Conservation (phyloP, 1,284 basidiomycete genomes). For the Puccinia coronata region DNA sequence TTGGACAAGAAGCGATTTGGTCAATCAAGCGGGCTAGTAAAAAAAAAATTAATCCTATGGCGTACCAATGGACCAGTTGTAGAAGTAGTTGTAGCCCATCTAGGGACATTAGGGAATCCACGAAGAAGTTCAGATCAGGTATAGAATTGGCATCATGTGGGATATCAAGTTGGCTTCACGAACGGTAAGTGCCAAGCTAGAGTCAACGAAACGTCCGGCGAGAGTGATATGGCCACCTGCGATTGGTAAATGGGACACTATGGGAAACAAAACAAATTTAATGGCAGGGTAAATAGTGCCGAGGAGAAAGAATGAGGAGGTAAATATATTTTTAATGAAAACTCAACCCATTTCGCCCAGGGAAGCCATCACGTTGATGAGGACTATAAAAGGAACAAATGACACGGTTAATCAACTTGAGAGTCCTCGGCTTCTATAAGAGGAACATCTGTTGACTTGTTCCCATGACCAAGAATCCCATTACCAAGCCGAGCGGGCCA, state of each 20-base stretch:
- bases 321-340: slow-evolving; percentile 63
- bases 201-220: slow-evolving; percentile 75
- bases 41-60: background rate
- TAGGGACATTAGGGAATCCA: background rate
- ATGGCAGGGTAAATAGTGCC: slow-evolving; percentile 61
- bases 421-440: slow-evolving; percentile 38
- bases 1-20: slow-evolving; percentile 55
- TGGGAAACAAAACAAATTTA: slow-evolving; percentile 63
- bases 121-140: too few relatives aligned
- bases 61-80: slow-evolving; percentile 52
- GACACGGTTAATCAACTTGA: slow-evolving; percentile 58
- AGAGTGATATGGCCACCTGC: slow-evolving; percentile 75
- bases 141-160: background rate
- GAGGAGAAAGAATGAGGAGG: too few relatives aligned
- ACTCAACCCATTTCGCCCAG: slow-evolving; percentile 61
- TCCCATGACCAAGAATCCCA: slow-evolving; percentile 56
- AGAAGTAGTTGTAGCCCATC: slow-evolving; percentile 58
- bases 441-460: slow-evolving; percentile 54
- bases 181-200: slow-evolving; percentile 67
- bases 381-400: slow-evolving; percentile 55
- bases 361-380: slow-evolving; percentile 58
- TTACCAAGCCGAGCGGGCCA: slow-evolving; percentile 61
- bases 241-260: slow-evolving; percentile 58
- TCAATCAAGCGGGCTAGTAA: slow-evolving; percentile 29
- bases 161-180: slow-evolving; percentile 24